Base-by-base conservation (phyloP, 495 filamentous ascomycete species). In the Penicillium longicatenatum region DNA sequence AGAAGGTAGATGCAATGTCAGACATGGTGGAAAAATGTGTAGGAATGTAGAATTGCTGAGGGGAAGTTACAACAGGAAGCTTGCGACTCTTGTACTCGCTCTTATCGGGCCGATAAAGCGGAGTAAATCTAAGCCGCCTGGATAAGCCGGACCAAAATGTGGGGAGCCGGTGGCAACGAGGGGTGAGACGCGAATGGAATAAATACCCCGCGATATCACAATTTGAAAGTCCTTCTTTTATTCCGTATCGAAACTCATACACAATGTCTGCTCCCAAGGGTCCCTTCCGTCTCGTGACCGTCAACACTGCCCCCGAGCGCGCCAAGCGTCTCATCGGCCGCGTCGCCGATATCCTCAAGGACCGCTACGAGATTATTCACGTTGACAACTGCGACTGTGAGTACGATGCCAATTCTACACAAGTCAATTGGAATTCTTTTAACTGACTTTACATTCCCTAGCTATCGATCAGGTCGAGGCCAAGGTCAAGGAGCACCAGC, bases 281-380 rank as follows among this genome's bases (percentile, higher is more conserved):
- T 33, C 82, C 84, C 17, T 89, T 78, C 70, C 80, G 70, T 50
- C 80, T 89, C 20, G 80, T 87, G 46, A 88, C 85, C 11, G 86
- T 89, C 62, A 89, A 89, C 75, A 89, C 81, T 45, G 85, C 79
- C 1, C 86, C 86, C 9, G 85, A 86, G 57, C 79, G 86, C 30
- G 86, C 86, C 37, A 81, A 83, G 67, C 69, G 73, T 10, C 70
- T 89, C 37, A 82, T 88, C 64, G 86, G 85, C 17, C 76, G 79
- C 4, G 66, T 88, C 7, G 76, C 80, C 24, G 82, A 87, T 48
- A 76, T 71, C 12, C 62, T 88, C 44, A 84, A 83, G 63, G 82
- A 86, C 50, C 72, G 72, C 24, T 87, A 86, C 67, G 82, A 70
- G 14, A 85, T 89, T 61, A 67, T 78, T 52, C 77, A 89, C 67